Evolutionary conservation across 169 alveolate species (phyloP).

Genomic region (Babesia ovis): DNA sequence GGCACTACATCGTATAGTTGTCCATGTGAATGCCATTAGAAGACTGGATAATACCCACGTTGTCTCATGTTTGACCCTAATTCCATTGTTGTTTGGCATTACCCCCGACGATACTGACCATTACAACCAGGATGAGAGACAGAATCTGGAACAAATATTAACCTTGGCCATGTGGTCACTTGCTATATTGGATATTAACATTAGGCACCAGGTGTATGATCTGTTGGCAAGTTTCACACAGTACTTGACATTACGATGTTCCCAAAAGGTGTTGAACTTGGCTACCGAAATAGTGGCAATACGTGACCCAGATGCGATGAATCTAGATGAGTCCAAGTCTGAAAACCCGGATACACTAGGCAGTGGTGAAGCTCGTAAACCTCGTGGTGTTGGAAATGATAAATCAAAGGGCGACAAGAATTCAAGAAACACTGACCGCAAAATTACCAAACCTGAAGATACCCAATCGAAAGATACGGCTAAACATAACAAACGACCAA

Average conservation of each 20-base stretch:
- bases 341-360: too few relatives aligned
- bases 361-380: background rate
- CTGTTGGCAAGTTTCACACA: background rate
- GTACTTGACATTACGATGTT: background rate
- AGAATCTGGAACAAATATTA: background rate
- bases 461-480: background rate
- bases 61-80: background rate
- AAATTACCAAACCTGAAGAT: background rate
- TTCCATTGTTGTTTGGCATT: background rate
- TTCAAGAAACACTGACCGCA: background rate
- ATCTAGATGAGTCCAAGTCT: too few relatives aligned
- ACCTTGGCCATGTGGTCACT: background rate
- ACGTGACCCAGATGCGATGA: background rate
- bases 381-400: background rate
- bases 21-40: background rate
- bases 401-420: background rate
- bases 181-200: background rate
- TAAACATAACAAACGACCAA: background rate
- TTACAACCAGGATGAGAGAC: background rate
- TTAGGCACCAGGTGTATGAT: conserved; percentile 1
- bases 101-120: background rate
- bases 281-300: conserved; percentile 12
- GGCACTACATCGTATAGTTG: background rate
- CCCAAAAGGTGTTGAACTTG: background rate
- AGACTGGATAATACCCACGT: background rate